phyloP scores from a whole-genome alignment of 1,139 yeast species.

The Hansenula lynferdii region DNA sequence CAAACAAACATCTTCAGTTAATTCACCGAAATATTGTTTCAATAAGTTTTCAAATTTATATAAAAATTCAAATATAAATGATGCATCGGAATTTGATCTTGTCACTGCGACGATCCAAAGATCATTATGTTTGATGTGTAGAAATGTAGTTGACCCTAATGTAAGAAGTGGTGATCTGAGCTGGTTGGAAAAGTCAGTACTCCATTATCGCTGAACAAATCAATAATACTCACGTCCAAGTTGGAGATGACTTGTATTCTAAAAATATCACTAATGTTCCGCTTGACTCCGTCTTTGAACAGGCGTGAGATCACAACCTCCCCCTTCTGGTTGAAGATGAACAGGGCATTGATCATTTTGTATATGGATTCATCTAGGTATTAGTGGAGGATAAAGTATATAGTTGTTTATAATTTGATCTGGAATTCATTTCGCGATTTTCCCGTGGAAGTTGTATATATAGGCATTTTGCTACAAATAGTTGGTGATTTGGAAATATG shows the following conservation, averaged over 20 bases:
- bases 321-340: constrained; percentile 75
- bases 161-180: constrained; percentile 81
- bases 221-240: constrained; percentile 31
- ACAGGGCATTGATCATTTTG: constrained; percentile 68
- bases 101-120: constrained; percentile 86
- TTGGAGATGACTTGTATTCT: constrained; percentile 82
- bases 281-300: constrained; percentile 62
- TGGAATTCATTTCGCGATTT: no score
- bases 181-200: constrained; percentile 12
- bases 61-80: constrained; percentile 73
- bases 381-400: neutral
- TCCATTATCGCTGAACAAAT: neutral
- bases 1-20: constrained; percentile 43
- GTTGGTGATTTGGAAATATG: no score
- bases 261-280: constrained; percentile 84
- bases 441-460: no score
- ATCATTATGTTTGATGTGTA: constrained; percentile 66
- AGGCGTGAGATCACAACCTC: constrained; percentile 79
- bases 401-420: neutral
- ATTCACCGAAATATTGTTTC: constrained; percentile 25
- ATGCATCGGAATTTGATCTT: constrained; percentile 83
- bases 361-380: no score
- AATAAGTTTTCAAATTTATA: constrained; percentile 52
- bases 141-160: constrained; percentile 86
- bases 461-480: no score